Evolutionary conservation across 2,329 filamentous ascomycete species (phyloP).

Genomic region (Aspergillus sp.): DNA sequence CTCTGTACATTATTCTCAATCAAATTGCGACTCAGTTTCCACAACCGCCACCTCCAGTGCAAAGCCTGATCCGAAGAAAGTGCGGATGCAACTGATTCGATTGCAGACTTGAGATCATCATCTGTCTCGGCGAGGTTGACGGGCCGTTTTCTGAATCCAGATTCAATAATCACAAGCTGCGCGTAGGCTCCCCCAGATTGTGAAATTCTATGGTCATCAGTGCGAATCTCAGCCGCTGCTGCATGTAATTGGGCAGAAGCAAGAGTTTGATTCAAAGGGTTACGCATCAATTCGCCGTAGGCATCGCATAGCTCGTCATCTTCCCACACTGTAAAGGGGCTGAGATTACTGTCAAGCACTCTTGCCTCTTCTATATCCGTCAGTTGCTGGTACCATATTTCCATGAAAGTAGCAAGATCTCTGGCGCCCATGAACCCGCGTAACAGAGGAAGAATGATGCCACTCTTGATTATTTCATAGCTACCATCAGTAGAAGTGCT

Average conservation of each 20-base stretch:
- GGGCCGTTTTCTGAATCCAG: slow-evolving; percentile 30
- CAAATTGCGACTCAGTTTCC: slow-evolving; percentile 38
- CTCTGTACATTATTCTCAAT: slow-evolving; percentile 30
- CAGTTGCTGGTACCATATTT: slow-evolving; percentile 43
- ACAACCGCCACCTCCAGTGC: slow-evolving; percentile 44
- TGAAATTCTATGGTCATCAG: slow-evolving; percentile 28
- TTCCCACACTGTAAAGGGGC: slow-evolving; percentile 44
- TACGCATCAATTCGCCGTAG: slow-evolving; percentile 36
- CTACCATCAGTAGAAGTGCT: slow-evolving; percentile 16
- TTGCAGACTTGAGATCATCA: slow-evolving; percentile 23
- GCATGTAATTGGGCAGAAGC: slow-evolving; percentile 32
- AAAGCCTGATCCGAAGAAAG: slow-evolving; percentile 31
- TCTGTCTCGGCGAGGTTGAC: slow-evolving; percentile 24
- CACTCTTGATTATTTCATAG: slow-evolving; percentile 37
- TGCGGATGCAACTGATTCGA: slow-evolving; percentile 29
- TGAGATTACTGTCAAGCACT: slow-evolving; percentile 19
- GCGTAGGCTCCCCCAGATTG: slow-evolving; percentile 32
- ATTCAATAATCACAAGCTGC: slow-evolving; percentile 37
- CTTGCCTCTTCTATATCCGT: slow-evolving; percentile 36
- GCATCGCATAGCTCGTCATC: slow-evolving; percentile 43
- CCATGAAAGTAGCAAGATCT: slow-evolving; percentile 40
- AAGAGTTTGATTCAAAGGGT: slow-evolving; percentile 29
- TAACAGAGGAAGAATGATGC: slow-evolving; percentile 41
- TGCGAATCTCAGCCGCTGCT: slow-evolving; percentile 29
- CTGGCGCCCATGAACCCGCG: slow-evolving; percentile 42